Percentiles rank a stretch among this genome's conserved stretches.
phyloP scores from a whole-genome alignment of 2,329 filamentous ascomycete species.

The Byssochlamys sp. region DNA sequence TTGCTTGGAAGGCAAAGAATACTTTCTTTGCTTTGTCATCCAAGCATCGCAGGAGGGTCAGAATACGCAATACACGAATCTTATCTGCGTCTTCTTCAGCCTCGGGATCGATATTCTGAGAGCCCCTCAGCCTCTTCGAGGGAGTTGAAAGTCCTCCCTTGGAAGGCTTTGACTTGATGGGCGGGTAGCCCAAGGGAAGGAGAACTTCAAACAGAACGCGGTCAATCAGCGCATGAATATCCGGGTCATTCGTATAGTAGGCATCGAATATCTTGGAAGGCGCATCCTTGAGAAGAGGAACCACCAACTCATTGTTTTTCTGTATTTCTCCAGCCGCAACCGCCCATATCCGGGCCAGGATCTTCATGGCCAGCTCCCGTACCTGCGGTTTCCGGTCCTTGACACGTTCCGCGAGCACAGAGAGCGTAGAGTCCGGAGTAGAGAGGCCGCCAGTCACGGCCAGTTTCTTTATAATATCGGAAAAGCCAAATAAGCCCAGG shows the following conservation, averaged over 20 bases:
- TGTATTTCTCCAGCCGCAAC: slow-evolving; percentile 80
- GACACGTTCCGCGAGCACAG: slow-evolving; percentile 73
- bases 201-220: slow-evolving; percentile 77
- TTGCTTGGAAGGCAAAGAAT: slow-evolving; percentile 74
- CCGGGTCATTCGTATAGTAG: slow-evolving; percentile 79
- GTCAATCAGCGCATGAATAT: slow-evolving; percentile 76
- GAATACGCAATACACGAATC: slow-evolving; percentile 71
- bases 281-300: slow-evolving; percentile 65
- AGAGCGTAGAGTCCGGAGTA: slow-evolving; percentile 67
- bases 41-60: slow-evolving; percentile 69
- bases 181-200: slow-evolving; percentile 80
- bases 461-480: slow-evolving; percentile 71
- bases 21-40: slow-evolving; percentile 71
- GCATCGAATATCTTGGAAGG: slow-evolving; percentile 78
- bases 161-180: slow-evolving; percentile 47
- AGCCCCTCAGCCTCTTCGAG: slow-evolving; percentile 46
- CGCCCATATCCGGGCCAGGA: slow-evolving; percentile 84
- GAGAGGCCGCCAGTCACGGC: slow-evolving; percentile 65
- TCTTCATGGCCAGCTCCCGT: slow-evolving; percentile 74
- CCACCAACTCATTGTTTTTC: slow-evolving; percentile 67
- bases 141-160: slow-evolving; percentile 38
- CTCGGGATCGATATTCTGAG: slow-evolving; percentile 27
- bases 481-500: slow-evolving; percentile 69
- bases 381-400: slow-evolving; percentile 76
- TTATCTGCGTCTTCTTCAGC: slow-evolving; percentile 42